Base-by-base conservation (phyloP, 2,329 filamentous ascomycete species). In the Helminthosporium solani region DNA sequence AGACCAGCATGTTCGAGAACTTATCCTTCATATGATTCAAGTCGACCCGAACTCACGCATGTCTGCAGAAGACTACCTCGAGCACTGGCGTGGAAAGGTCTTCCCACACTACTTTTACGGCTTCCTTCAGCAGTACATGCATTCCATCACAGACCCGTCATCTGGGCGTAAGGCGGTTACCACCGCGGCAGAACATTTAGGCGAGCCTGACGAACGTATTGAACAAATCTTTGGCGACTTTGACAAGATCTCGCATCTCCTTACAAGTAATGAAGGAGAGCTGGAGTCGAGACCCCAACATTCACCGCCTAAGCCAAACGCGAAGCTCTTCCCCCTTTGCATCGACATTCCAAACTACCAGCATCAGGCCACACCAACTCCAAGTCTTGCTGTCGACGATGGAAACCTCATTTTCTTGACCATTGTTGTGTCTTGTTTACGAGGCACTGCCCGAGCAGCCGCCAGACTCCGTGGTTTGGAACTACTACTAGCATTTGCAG, bases 51-150 rank as follows among this genome's bases (percentile, higher is more conserved):
- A 95, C 69, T 89, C 89, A 58, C 83, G 94, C 56, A 95, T 95
- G 68, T 90, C 90, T 15, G 92, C 94, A 2, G 90, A 96, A 47
- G 89, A 97, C 62, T 97, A 96, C 57, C 76, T 99, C 8, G 86
- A 90, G 18, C 92, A 96, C 61, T 97, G 89, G 84, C 88, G 90
- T 61, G 83, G 82, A 37, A 96, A 92, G 64, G 89, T 92, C 3
- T 99, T 99, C 53, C 95, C 94, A 0, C 83, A 88, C 47, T 99
- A 99, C 71, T 99, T 99, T 63, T 97, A 96, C 76, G 95, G 84
- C 65, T 97, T 99, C 65, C 77, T 99, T 25, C 94, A 99, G 66
- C 91, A 96, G 61, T 96, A 99, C 66, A 96, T 99, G 90, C 88
- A 89, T 57, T 81, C 95, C 44, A 88, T 99, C 52, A 97, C 94